Evolutionary conservation across 2,329 filamentous ascomycete species (phyloP).

Genomic region (Parascedosporium putredinis): DNA sequence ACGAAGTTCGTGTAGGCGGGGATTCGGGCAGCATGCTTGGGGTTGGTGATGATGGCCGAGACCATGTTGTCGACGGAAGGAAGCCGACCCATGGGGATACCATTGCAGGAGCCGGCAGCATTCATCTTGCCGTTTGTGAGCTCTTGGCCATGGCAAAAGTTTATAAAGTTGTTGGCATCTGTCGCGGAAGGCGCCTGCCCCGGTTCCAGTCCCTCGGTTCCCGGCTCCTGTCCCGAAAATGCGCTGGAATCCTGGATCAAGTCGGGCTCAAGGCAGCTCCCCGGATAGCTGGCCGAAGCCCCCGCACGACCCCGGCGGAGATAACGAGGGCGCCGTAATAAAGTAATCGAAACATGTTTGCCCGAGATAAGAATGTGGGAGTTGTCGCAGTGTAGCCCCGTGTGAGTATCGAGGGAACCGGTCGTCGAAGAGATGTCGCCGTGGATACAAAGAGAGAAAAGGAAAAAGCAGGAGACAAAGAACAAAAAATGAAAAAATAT

Average conservation of each 20-base stretch:
- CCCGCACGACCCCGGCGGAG: neutral
- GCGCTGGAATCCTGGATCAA: slow-evolving; percentile 31
- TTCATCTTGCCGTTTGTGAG: slow-evolving; percentile 44
- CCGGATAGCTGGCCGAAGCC: neutral
- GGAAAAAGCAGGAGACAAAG: too few relatives aligned
- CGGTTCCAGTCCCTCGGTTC: slow-evolving; percentile 15
- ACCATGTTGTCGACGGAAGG: slow-evolving; percentile 42
- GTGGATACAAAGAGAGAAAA: too few relatives aligned
- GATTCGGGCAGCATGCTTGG: slow-evolving; percentile 29
- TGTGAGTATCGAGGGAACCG: too few relatives aligned
- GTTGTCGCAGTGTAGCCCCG: neutral
- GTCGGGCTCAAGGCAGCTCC: slow-evolving; percentile 21
- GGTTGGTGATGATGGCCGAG: slow-evolving; percentile 39
- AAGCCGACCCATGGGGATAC: slow-evolving; percentile 46
- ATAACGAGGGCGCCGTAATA: neutral
- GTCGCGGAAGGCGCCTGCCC: slow-evolving; percentile 25
- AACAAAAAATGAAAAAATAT: too few relatives aligned
- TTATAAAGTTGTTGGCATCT: slow-evolving; percentile 40
- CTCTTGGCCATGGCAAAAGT: slow-evolving; percentile 43
- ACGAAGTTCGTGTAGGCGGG: slow-evolving; percentile 30
- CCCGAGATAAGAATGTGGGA: neutral
- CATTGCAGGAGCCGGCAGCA: slow-evolving; percentile 42
- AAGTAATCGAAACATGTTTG: neutral
- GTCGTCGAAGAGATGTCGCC: too few relatives aligned
- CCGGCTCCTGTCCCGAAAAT: slow-evolving; percentile 26